Evolutionary conservation across 2,329 filamentous ascomycete species (phyloP), one percentile per base, ranked within the genome.

Genomic region (Stemphylium vesicarium): DNA sequence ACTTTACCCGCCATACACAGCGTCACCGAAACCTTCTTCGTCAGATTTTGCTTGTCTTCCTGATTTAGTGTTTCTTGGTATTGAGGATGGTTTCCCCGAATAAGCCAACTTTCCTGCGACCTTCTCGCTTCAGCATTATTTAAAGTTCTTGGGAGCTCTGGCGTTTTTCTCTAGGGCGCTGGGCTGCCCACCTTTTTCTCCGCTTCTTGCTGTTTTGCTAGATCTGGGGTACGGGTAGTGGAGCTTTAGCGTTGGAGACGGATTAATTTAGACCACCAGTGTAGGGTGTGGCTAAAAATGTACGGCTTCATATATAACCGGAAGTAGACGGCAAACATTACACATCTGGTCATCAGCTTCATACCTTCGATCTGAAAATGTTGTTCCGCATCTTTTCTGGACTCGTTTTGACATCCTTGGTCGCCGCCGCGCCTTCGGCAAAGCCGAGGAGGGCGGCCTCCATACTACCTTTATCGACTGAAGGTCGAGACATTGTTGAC

Each of bases 401-500:
- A 9, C 42, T 73, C 4, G 36, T 67, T 1, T 18, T 70, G 13
- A 50, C 48, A 22, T 45, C 60, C 5, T 20, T 64, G 13, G 59
- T 41, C 16, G 26, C 35, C 22, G 65, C 66, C 39, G 36, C 60
- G 10, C 63, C 68, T 18, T 56, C 62, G 26, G 20, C 57, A 5
- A 49, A 47, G 43, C 16, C 38, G 6, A 62, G 47, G 37, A 52
- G 52, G 8, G 67, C 70, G 29, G 65, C 57, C 39, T 56, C 64
- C 3, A 52, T 56, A n/a, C 57, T 74, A 4, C 71, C 71, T 4
- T 48, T 73, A 2, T 71, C 63, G 0, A 73, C 70, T 1, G 65
- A 66, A 44, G 70, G 70, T 1, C 56, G 64, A 44, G 69, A 74
- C 37, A 72, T 79, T 16, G 31, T 77, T 20, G 70, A 76, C 44